Percentiles rank a stretch among this genome's conserved stretches.
These are phyloP conservation scores for Pisolithus albus DNA, from an alignment of 768 basidiomycete species.

Conservation along the genomic window DNA sequence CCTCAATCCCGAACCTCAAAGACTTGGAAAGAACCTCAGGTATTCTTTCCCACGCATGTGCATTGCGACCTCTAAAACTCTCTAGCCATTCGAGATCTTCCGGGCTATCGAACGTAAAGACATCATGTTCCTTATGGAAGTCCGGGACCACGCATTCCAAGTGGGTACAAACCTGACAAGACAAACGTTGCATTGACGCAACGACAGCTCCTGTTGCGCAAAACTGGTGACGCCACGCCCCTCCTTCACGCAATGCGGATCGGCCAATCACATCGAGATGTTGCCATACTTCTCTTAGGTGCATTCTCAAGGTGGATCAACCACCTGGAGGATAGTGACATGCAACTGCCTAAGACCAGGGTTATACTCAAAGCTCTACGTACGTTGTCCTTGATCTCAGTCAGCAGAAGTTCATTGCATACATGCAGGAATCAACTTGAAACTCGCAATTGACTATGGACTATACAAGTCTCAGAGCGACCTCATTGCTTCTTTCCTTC, in stretches of 20 bases:
- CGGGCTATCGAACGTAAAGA: slow-evolving; percentile 83
- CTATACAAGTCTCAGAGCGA: slow-evolving; percentile 74
- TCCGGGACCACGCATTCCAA: slow-evolving; percentile 73
- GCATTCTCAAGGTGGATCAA: slow-evolving; percentile 92
- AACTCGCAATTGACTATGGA: slow-evolving; percentile 87
- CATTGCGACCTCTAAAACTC: not conserved
- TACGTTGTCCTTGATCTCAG: slow-evolving; percentile 62
- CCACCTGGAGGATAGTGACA: slow-evolving; percentile 74
- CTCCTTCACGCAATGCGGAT: slow-evolving; percentile 87
- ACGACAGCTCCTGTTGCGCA: slow-evolving; percentile 67
- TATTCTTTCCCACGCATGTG: slow-evolving; percentile 12
- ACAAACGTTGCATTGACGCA: not conserved
- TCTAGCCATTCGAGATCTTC: slow-evolving; percentile 60
- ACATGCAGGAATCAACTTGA: slow-evolving; percentile 69
- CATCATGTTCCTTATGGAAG: slow-evolving; percentile 75
- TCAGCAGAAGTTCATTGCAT: slow-evolving; percentile 62
- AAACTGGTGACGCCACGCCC: slow-evolving; percentile 80
- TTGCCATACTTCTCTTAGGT: slow-evolving; percentile 82
- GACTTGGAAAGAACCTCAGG: slow-evolving; percentile 52
- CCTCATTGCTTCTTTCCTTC: slow-evolving; percentile 87
- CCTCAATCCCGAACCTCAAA: slow-evolving; percentile 10
- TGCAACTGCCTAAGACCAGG: slow-evolving; percentile 60
- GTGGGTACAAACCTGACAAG: slow-evolving; percentile 36
- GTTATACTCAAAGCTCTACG: slow-evolving; percentile 72
- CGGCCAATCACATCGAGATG: slow-evolving; percentile 66